Evolutionary conservation across 1,139 yeast genomes (phyloP).

Genomic region (Taphrina communis): DNA sequence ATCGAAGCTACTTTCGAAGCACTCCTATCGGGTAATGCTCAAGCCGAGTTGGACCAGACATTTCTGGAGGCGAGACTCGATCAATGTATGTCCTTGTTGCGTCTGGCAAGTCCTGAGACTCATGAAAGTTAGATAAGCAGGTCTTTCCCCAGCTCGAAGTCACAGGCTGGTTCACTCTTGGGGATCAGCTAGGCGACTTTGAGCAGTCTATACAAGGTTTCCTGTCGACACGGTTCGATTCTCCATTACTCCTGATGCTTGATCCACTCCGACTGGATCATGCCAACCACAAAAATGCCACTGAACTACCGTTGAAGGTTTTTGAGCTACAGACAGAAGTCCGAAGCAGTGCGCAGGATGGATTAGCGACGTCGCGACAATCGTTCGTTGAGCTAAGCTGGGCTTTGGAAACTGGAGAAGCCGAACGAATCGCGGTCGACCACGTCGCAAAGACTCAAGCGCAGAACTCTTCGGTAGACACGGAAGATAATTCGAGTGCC

Average conservation of each 20-base stretch:
- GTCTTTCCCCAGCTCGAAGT: slow-evolving; percentile 25
- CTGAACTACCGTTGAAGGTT: slow-evolving; percentile 24
- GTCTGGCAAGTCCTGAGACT: background rate
- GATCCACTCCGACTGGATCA: background rate
- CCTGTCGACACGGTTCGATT: slow-evolving; percentile 16
- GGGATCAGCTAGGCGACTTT: background rate
- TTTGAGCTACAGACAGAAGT: slow-evolving; percentile 15
- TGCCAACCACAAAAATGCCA: slow-evolving; percentile 1
- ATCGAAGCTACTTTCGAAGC: slow-evolving; percentile 25
- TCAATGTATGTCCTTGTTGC: slow-evolving; percentile 15
- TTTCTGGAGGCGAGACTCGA: slow-evolving; percentile 23
- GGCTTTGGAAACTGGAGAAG: slow-evolving; percentile 33
- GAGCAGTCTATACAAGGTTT: background rate
- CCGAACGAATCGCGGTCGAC: slow-evolving; percentile 34
- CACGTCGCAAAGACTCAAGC: slow-evolving; percentile 25
- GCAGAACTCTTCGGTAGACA: background rate
- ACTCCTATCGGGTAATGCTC: background rate
- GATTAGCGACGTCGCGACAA: background rate
- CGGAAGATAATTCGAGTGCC: background rate
- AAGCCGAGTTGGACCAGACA: background rate
- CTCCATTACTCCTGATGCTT: slow-evolving; percentile 6
- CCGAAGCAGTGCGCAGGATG: slow-evolving; percentile 2
- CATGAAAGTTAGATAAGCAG: slow-evolving; percentile 21
- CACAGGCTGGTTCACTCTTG: slow-evolving; percentile 15
- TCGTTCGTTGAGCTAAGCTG: slow-evolving; percentile 7